Base-by-base conservation (phyloP, 2,329 filamentous ascomycete genomes). In the Plectosphaerella plurivora region DNA sequence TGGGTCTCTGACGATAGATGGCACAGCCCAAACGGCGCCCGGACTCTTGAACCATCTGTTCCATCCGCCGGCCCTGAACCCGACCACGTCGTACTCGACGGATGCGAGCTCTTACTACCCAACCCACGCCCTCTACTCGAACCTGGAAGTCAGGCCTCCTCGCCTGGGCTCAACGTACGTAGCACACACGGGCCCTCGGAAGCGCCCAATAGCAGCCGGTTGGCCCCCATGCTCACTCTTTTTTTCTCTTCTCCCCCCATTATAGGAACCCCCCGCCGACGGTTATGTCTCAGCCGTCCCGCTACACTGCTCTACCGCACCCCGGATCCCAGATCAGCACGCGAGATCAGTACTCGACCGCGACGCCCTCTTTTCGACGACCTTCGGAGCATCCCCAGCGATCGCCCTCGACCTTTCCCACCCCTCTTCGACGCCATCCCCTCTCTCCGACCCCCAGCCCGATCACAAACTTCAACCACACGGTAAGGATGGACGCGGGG, bases 141-240 rank as follows among this genome's bases (percentile, higher is more conserved):
- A 67, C 60, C 68, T 82, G 56, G 79, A 82, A 69, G 70, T 76
- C 61, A 76, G 79, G 66, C 41, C 41, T 33, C 70, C 77, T 62
- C 76, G 78, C 62, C 68, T 82, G 62, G 74, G 71, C 63, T 76
- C 78, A 60, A 79, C 72, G 80, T 83, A 77, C 60, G 78, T 79
- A 52, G 54, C 58, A 33, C 28, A 33, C 28, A 33, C 28, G 11
- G 7, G 8, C 28, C 28, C 28, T 33, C 28, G 28, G 28, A 42
- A 45, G 41, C 41, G 28, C 42, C 52, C 33, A 47, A 50, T 53
- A 42, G 46, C 44, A 54, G 51, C 8, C 42, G 47, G 14, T 39
- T 55, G 18, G 39, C 51, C 48, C 51, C 56, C 49, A 53, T 39
- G 55, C 50, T 53, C 49, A 65, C 69, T 75, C 68, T 57, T 60